Conservation (phyloP, 441 rosid genomes). For the Populus tomentosa region DNA sequence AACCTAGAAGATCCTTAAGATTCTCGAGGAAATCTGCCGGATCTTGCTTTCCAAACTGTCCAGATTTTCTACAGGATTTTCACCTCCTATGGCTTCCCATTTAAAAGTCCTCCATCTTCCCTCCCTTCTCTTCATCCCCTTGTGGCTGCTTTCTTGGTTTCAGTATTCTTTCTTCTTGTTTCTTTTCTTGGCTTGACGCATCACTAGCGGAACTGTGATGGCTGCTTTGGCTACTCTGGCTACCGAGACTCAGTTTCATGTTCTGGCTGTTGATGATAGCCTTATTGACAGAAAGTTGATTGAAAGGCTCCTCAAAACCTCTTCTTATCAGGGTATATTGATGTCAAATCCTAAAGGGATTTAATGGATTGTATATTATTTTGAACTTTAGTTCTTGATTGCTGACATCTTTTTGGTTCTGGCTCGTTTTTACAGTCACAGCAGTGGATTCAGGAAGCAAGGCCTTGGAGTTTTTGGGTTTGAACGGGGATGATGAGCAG, state of each 20-base stretch:
- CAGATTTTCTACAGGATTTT: conserved; percentile 31
- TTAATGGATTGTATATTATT: background rate
- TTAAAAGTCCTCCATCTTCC: conserved; percentile 7
- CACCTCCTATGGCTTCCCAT: conserved; percentile 13
- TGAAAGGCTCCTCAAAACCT: conserved; percentile 59
- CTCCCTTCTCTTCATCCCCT: conserved; percentile 8
- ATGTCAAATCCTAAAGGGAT: background rate
- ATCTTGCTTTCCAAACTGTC: conserved; percentile 64
- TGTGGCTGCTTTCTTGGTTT: background rate
- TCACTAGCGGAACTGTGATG: background rate
- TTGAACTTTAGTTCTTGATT: background rate
- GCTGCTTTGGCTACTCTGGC: conserved; percentile 19
- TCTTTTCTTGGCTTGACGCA: background rate
- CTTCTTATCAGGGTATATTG: conserved; percentile 56
- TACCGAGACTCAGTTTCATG: conserved; percentile 45
- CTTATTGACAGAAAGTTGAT: conserved; percentile 55
- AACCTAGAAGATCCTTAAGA: conserved; percentile 46
- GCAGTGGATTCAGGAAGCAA: conserved; percentile 85
- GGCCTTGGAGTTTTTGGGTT: conserved; percentile 82
- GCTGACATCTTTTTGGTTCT: background rate
- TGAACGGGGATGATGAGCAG: conserved; percentile 26
- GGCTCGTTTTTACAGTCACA: conserved; percentile 44
- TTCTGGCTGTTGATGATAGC: conserved; percentile 74
- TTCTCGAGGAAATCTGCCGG: conserved; percentile 46
- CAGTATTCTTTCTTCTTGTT: background rate